These are phyloP conservation scores for Trichophyton simii DNA, from an alignment of 2,329 filamentous ascomycete genomes.

Conservation along the genomic window DNA sequence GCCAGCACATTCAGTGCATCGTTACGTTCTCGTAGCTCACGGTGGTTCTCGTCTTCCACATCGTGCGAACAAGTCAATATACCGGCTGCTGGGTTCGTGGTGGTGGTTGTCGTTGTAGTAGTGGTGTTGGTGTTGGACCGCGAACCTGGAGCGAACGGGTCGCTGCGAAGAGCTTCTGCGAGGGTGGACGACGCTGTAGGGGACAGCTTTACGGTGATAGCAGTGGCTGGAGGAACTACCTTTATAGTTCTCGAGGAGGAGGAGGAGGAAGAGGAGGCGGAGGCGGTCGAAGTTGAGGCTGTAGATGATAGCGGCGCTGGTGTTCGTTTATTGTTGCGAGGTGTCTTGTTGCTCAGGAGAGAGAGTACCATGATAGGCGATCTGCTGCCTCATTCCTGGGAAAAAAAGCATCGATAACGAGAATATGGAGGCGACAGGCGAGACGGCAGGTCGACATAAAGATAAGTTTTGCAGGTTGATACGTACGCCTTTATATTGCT, in stretches of 20 bases:
- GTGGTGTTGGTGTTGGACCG: constrained; percentile 7
- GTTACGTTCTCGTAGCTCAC: constrained; percentile 32
- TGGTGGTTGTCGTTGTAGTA: constrained; percentile 5
- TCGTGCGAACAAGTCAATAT: constrained; percentile 11
- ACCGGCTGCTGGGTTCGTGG: constrained; percentile 8
- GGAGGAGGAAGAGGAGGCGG: neutral
- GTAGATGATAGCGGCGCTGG: neutral
- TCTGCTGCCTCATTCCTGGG: neutral
- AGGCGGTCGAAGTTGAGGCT: neutral
- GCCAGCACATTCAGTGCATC: constrained; percentile 29
- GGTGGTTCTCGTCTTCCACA: constrained; percentile 21
- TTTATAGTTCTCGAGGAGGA: constrained; percentile 6
- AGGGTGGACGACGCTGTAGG: constrained; percentile 23
- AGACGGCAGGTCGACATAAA: neutral
- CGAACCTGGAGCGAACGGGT: constrained; percentile 21
- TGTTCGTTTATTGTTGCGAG: neutral
- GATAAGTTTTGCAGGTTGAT: neutral
- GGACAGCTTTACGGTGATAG: neutral
- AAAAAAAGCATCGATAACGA: neutral
- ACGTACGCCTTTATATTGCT: neutral
- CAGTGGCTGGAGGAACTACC: neutral
- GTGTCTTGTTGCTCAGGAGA: neutral
- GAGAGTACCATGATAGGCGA: constrained; percentile 5
- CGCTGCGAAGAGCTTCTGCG: constrained; percentile 33
- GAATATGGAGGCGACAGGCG: neutral